Evolutionary conservation across 768 basidiomycete species (phyloP), one percentile per base, ranked within the genome.

Genomic region (Panaeolus cyanescens): DNA sequence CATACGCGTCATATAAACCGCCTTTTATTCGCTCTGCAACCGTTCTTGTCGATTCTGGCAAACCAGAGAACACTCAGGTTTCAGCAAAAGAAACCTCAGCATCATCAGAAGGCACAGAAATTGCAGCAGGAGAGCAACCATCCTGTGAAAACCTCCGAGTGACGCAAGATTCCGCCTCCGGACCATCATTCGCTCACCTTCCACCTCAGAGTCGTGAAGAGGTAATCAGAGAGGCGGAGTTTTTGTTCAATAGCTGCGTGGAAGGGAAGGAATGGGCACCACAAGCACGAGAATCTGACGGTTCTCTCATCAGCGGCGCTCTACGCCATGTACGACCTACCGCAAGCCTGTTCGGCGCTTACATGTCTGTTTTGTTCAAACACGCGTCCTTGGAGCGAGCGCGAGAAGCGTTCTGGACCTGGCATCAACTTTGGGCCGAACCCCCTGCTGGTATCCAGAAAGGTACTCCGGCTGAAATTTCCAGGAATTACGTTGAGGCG

Each of bases 1-100:
- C 93, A 0, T 97, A 98, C 75, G 87, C 93, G 0, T 77, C 90
- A 3, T 95, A 94, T 75, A 80, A 78, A 37, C 88, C 91, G 2
- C 87, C 91, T 0, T 58, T 32, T 32, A n/a, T 53, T n/a, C 60
- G 60, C 42, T 17, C 60, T 40, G 25, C 45, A 9, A 30, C 25
- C 19, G 53, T 33, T 20, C n/a, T 61, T 19, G 17, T 53, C 55
- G 56, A 39, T 19, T 25, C 28, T 4, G 37, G 33, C 53, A 7
- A 19, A 31, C 9, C 55, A 5, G 28, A 17, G 33, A 39, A 42
- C 22, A 22, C 40, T 32, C 60, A 19, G 17, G 39, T 25, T 32
- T 53, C 37, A 31, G 25, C 33, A 50, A 56, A n/a, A n/a, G n/a
- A n/a, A 6, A 50, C 15, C 17, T 45, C 36, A 30, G n/a, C 8